These are phyloP conservation scores for Penicillium sp. DNA, from an alignment of 2,329 filamentous ascomycete species.

Conservation along the genomic window DNA sequence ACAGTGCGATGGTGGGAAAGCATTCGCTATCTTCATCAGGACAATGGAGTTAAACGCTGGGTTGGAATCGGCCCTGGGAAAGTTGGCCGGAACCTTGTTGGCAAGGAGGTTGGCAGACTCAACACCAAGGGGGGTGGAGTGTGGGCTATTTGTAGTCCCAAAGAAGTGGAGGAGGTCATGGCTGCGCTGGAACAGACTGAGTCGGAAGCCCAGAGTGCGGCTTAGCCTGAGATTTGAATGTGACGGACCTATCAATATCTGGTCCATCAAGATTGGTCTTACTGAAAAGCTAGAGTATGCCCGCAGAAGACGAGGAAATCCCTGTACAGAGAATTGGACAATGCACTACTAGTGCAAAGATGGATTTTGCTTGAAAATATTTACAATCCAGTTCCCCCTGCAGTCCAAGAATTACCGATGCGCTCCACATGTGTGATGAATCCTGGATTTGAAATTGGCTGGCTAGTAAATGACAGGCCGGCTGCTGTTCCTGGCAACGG, in stretches of 20 bases:
- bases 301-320: too few species aligned
- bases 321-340: too few species aligned
- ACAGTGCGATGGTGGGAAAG: conserved; percentile 94
- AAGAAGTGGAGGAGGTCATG: conserved; percentile 64
- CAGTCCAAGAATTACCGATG: conserved; percentile 79
- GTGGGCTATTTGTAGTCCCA: conserved; percentile 81
- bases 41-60: conserved; percentile 75
- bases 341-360: too few species aligned
- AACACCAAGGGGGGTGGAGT: conserved; percentile 81
- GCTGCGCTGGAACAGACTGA: conserved; percentile 61
- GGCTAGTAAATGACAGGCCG: conserved; percentile 40
- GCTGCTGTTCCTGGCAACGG: conserved; percentile 49
- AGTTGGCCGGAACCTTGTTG: conserved; percentile 86
- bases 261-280: background rate
- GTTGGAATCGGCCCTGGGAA: conserved; percentile 90
- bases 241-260: conserved; percentile 25
- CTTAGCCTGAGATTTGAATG: background rate
- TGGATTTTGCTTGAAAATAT: background rate
- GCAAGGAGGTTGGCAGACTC: conserved; percentile 86
- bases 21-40: conserved; percentile 80
- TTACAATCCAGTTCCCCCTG: conserved; percentile 56
- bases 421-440: conserved; percentile 78
- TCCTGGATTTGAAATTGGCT: conserved; percentile 71
- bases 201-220: conserved; percentile 7
- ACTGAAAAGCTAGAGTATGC: too few species aligned